Evolutionary conservation across 164 flowering plant species (phyloP), one percentile per base, ranked within the genome.

Genomic region (Chimonanthus praecox): DNA sequence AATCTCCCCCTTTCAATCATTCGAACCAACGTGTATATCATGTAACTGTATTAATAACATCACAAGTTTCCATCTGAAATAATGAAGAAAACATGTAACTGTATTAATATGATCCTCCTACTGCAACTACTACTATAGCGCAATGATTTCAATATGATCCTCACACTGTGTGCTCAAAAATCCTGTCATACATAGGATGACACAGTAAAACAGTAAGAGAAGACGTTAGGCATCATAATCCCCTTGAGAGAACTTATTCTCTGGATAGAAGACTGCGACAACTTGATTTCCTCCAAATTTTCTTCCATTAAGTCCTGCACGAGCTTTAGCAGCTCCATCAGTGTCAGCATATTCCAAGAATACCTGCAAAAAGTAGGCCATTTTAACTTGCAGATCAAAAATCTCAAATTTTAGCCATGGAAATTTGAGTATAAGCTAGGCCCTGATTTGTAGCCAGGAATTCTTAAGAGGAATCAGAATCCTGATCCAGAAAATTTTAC

Each of bases 261-360:
- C 98, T 0, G 91, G 89, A 76, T 89, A 93, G 68, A 79, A 93
- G 43, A 88, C 88, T 0, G 96, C 98, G 15, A 85, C 85, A 6
- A 92, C 97, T 68, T 83, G 79, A 72, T 88, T 90, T 6, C 94
- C 97, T 49, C 88, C 99, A 79, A 92, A 94, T 74, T 89, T 92
- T 70, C 99, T 84, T 49, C 98, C 99, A 75, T 93, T 83, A 82
- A 95, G 76, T 45, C 91, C 91, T 4, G 84, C 49, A 15, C 97
- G 84, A 5, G 98, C 98, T 78, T 87, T 94, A 16, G 84, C 6
- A 21, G 98, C 74, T 68, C 92, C 85, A 13, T 89, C 98, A 1
- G 79, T 69, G 69, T 95, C 98, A 8, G 81, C 82, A 74, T 87
- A 95, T 83, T 93, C 98, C 85, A 95, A 77, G 80, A 93, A 95